Base-by-base conservation (phyloP, 108 stramenopile species). In the Cyclotella atomus region DNA sequence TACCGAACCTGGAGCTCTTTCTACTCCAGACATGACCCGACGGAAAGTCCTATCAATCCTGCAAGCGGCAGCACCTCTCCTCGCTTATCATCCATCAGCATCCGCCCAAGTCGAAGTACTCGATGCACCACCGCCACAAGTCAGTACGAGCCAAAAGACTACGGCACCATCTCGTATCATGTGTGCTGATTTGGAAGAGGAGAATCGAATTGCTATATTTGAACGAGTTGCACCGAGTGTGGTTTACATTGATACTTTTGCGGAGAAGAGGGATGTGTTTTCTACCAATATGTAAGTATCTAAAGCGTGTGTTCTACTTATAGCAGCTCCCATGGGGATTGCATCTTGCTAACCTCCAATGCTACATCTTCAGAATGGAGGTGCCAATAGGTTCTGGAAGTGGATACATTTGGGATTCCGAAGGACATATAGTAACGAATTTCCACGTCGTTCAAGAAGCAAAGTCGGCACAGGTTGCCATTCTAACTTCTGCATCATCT, bases 341-440 rank as follows among this genome's bases (percentile, higher is more conserved):
- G n/a, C n/a, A 27, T 46, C 30, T 61, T n/a, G 8, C 38, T 17
- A 6, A 38, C 56, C 21, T 30, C 25, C 25, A 5, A 17, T 38
- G 17, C 7, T 2, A 29, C 8, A 35, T 33, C 4, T 41, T 2
- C 27, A 67, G 66, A 28, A 66, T 76, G 41, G 75, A 76, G 65
- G 75, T 76, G 23, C 95, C 95, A 9, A 73, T 90, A 0, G 97
- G 95, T 28, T 84, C 91, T 3, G 97, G 97, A 0, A 81, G 83
- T 54, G 97, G 97, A 0, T 95, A 95, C 50, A 88, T 97, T 0
- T 97, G 97, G 97, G 94, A 96, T 60, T 75, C 78, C 10, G 65
- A 86, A 12, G 92, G 92, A 29, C 92, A 93, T 50, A 89, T 93
- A 49, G 90, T 87, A 20, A 86, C 81, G 2, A 82, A 82, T 60